Evolutionary conservation across 2,329 filamentous ascomycete genomes (phyloP), one percentile per base, ranked within the genome.

Genomic region (Curvularia lunata): DNA sequence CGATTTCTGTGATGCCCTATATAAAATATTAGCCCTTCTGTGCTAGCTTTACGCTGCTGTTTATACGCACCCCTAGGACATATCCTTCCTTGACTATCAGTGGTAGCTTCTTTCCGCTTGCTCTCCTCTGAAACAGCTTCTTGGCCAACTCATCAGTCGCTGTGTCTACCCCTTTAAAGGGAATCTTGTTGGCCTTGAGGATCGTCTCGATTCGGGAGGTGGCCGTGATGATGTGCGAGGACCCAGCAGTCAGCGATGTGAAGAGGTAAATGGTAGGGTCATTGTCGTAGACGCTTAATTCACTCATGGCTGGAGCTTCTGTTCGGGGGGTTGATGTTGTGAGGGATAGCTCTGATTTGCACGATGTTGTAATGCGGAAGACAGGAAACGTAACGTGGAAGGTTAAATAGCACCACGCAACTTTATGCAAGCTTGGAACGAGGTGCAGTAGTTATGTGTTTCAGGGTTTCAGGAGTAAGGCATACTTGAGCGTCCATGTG

Each of bases 151-250:
- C 89, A 76, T 99, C 91, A 28, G 91, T 96, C 40, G 94, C 92
- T 42, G 95, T 86, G 78, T 99, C 95, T 72, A 97, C 83, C 64
- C 91, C 92, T 75, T 91, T 92, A 82, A 98, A 99, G 10, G 92
- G 91, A 57, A 99, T 90, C 68, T 90, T 90, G 83, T 98, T 97
- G 63, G 92, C 93, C 74, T 92, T 94, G 59, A 99, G 85, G 72
- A 99, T 98, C 12, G 93, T 97, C 79, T 99, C 94, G 67, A 99
- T 87, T 47, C 95, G 91, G 53, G 93, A 96, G 1, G 95, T 98
- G 25, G 93, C 95, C 40, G 95, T 98, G 72, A 98, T 88, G 76
- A 98, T 97, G 77, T 97, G 92, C 23, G 92, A 96, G 40, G 92
- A 97, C 64, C 95, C 95, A 58, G 95, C 91, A 19, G 95, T 98